phyloP scores from a whole-genome alignment of 352 stramenopile species.

The Albugo laibachii region DNA sequence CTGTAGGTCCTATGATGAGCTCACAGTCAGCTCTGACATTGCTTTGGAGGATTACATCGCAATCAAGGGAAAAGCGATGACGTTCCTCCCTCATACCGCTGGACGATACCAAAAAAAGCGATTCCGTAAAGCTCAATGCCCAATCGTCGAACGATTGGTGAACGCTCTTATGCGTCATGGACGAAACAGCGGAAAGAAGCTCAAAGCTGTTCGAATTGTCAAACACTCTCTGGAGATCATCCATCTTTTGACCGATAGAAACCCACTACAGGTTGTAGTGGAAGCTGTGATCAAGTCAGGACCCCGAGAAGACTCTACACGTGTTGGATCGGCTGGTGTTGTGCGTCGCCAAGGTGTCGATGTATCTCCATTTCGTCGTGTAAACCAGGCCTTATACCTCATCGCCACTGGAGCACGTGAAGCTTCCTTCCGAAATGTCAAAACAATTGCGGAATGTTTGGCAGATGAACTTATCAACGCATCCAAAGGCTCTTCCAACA shows the following conservation, averaged over 20 bases:
- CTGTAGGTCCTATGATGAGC: conserved; percentile 93
- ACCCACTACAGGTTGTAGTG: conserved; percentile 95
- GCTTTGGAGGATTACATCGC: conserved; percentile 99
- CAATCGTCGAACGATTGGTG: conserved; percentile 95
- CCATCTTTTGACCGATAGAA: conserved; percentile 98
- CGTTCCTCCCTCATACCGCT: conserved; percentile 98
- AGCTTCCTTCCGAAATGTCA: conserved; percentile 98
- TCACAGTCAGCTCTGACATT: conserved; percentile 95
- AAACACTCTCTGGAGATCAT: conserved; percentile 99
- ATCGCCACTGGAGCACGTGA: conserved; percentile 95
- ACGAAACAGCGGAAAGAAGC: conserved; percentile 99
- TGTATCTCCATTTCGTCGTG: conserved; percentile 97
- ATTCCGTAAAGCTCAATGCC: conserved; percentile 99
- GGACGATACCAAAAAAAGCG: conserved; percentile 99
- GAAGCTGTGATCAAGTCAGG: conserved; percentile 87
- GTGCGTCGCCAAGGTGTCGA: conserved; percentile 99
- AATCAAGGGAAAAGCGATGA: conserved; percentile 95
- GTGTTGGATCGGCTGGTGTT: conserved; percentile 97
- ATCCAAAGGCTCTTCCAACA: conserved; percentile 98
- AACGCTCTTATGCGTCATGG: conserved; percentile 98
- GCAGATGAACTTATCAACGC: conserved; percentile 99
- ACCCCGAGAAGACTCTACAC: conserved; percentile 98
- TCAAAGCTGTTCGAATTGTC: conserved; percentile 97
- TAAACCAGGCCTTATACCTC: conserved; percentile 98
- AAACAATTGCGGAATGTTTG: conserved; percentile 98